Percentiles rank a stretch among this genome's conserved stretches.
These are phyloP conservation scores for Taxawa tesnikishii DNA, from an alignment of 2,329 filamentous ascomycete species.

Conservation along the genomic window DNA sequence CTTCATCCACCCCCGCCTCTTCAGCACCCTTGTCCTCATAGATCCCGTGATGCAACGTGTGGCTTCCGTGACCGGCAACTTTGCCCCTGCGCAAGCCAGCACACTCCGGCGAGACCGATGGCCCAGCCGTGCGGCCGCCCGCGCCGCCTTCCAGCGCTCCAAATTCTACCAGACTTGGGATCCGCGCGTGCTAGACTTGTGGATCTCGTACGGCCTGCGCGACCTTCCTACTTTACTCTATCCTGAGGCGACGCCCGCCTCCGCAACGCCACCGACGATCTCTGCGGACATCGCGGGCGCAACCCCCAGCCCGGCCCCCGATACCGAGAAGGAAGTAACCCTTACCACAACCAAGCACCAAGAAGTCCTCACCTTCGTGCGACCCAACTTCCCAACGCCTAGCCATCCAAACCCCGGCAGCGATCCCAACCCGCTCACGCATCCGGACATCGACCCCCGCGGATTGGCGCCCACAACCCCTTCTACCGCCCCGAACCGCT, in stretches of 20 bases:
- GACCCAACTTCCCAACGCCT: slow-evolving; percentile 38
- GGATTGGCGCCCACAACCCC: slow-evolving; percentile 29
- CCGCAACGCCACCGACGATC: slow-evolving; percentile 14
- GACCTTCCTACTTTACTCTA: slow-evolving; percentile 53
- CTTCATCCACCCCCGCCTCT: slow-evolving; percentile 67
- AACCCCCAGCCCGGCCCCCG: slow-evolving; percentile 6
- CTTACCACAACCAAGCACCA: slow-evolving; percentile 77
- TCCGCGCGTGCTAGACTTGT: slow-evolving; percentile 60
- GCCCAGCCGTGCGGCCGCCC: slow-evolving; percentile 62
- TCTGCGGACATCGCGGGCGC: slow-evolving; percentile 14
- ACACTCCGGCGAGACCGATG: slow-evolving; percentile 66
- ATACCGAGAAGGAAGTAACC: slow-evolving; percentile 43
- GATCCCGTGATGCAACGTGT: slow-evolving; percentile 62
- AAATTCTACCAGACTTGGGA: slow-evolving; percentile 80
- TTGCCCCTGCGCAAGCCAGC: slow-evolving; percentile 42
- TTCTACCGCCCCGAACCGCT: slow-evolving; percentile 58
- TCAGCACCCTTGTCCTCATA: slow-evolving; percentile 64
- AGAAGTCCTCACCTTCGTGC: slow-evolving; percentile 68
- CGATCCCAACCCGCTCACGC: slow-evolving; percentile 25
- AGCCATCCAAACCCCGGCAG: slow-evolving; percentile 16
- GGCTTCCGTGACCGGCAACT: slow-evolving; percentile 22
- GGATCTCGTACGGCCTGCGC: slow-evolving; percentile 64
- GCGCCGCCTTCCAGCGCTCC: slow-evolving; percentile 51
- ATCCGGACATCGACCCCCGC: slow-evolving; percentile 26
- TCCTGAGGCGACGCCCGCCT: slow-evolving; percentile 23